Evolutionary conservation across 2,329 filamentous ascomycete genomes (phyloP).

Genomic region (Colletotrichum melonis): DNA sequence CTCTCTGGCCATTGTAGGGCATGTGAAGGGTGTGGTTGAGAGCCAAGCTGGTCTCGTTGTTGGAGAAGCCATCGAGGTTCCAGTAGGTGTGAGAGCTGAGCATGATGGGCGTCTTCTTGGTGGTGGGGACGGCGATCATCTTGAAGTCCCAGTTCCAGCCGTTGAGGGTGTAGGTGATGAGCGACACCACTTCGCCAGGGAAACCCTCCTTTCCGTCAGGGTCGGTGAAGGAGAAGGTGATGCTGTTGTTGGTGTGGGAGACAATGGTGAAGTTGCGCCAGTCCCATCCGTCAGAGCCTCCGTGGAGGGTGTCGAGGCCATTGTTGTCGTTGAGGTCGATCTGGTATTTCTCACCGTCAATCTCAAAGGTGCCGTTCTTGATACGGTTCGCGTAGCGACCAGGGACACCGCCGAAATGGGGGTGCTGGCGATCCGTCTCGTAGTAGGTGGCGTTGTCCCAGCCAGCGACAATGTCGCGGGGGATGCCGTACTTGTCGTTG

Average conservation of each 20-base stretch:
- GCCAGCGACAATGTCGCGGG: slow-evolving; percentile 78
- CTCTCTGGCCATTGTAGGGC: slow-evolving; percentile 77
- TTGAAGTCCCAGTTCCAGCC: slow-evolving; percentile 77
- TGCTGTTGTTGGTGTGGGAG: slow-evolving; percentile 72
- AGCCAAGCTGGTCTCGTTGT: slow-evolving; percentile 72
- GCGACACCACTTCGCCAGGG: slow-evolving; percentile 79
- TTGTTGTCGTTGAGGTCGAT: slow-evolving; percentile 73
- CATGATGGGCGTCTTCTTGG: slow-evolving; percentile 86
- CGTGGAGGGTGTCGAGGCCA: slow-evolving; percentile 75
- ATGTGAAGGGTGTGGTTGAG: slow-evolving; percentile 80
- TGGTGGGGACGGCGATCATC: slow-evolving; percentile 77
- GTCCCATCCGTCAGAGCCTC: slow-evolving; percentile 79
- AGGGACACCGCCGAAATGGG: slow-evolving; percentile 78
- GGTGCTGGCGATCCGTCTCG: slow-evolving; percentile 70
- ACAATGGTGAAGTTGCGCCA: slow-evolving; percentile 82
- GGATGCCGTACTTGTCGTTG: slow-evolving; percentile 74
- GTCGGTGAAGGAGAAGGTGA: slow-evolving; percentile 82
- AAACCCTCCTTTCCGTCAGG: slow-evolving; percentile 81
- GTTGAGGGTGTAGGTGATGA: slow-evolving; percentile 78
- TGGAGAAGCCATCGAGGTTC: slow-evolving; percentile 85
- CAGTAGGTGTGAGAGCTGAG: slow-evolving; percentile 81
- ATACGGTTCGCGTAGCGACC: slow-evolving; percentile 86
- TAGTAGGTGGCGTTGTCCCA: slow-evolving; percentile 84
- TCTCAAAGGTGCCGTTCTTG: slow-evolving; percentile 78
- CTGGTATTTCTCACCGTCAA: slow-evolving; percentile 72